Base-by-base conservation (phyloP, 2,329 filamentous ascomycete species). In the Colletotrichum sp. region DNA sequence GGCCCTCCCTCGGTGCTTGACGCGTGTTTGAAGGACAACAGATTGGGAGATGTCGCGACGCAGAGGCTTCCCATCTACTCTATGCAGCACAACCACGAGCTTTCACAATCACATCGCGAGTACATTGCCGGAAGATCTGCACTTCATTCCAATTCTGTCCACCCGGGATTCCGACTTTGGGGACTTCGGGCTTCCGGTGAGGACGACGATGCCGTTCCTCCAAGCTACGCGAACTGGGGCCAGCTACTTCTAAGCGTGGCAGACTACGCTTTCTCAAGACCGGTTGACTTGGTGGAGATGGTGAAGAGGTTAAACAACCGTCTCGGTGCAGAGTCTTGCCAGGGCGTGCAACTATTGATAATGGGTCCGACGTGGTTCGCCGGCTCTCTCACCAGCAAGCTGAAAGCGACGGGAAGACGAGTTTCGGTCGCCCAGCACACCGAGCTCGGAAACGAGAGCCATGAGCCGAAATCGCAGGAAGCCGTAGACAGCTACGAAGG, bases 11-110 rank as follows among this genome's bases (percentile, higher is more conserved):
- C 70, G n/a, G 62, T 72, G 8, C 70, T 72, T 6, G 55, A 58
- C 52, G 30, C 26, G 13, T 69, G 34, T 28, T 26, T 69, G 8
- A 26, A 61, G 8, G 30, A 69, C 30, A 26, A 24, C 2, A 36
- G 48, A 4, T 9, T 60, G 21, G 36, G 24, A n/a, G 30, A 55
- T 18, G n/a, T 69, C 8, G 26, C 52, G 3, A 69, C 36, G 34
- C 16, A 60, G 5, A 26, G 24, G 10, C 66, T 69, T 2, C 34
- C 34, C 1, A 69, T 69, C 18, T 32, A 24, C 28, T 68, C 66
- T 21, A 68, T 68, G 66, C 66, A 68, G 48, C 66, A 68, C 66
- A 68, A 68, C 66, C 55, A 68, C 21, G 66, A 68, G 48, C 48
- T 68, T 38, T 58, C 66, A 36, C n/a, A 58, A 48, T 68, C 66